Percentiles rank a stretch among this genome's conserved stretches.
Conservation (phyloP, 2,329 filamentous ascomycete genomes). For the Talaromyces islandicus region DNA sequence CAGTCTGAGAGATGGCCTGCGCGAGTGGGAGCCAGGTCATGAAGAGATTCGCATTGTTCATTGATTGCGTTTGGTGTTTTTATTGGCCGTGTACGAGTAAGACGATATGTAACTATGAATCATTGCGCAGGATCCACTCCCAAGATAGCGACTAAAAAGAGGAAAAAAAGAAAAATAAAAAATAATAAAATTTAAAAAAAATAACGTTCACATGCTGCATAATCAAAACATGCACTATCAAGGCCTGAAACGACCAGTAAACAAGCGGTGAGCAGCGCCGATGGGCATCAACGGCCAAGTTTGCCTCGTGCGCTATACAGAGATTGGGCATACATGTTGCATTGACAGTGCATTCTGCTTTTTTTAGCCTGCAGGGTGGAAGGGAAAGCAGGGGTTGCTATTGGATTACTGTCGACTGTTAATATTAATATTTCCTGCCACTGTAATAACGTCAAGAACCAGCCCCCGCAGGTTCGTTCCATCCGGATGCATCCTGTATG, state of each 20-base stretch:
- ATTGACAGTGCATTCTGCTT: not conserved
- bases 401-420: not conserved
- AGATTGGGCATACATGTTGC: not conserved
- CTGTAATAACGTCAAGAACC: not conserved
- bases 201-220: not conserved
- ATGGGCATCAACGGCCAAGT: not conserved
- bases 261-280: not conserved
- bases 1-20: slow-evolving; percentile 73
- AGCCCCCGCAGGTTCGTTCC: not conserved
- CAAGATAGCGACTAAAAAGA: not conserved
- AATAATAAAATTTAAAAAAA: not conserved
- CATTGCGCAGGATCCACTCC: not conserved
- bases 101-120: not conserved
- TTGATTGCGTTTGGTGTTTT: slow-evolving; percentile 27
- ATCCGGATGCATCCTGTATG: not conserved
- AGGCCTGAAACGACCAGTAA: not conserved
- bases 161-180: not conserved
- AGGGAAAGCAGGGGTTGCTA: not conserved
- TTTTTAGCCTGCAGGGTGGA: not conserved
- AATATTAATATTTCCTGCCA: not conserved
- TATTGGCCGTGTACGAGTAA: not conserved
- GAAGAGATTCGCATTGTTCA: slow-evolving; percentile 49
- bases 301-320: not conserved
- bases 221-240: not conserved
- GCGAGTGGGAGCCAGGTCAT: slow-evolving; percentile 78